Base-by-base conservation (phyloP, 768 basidiomycete species). In the Boletus subcaerulescens region DNA sequence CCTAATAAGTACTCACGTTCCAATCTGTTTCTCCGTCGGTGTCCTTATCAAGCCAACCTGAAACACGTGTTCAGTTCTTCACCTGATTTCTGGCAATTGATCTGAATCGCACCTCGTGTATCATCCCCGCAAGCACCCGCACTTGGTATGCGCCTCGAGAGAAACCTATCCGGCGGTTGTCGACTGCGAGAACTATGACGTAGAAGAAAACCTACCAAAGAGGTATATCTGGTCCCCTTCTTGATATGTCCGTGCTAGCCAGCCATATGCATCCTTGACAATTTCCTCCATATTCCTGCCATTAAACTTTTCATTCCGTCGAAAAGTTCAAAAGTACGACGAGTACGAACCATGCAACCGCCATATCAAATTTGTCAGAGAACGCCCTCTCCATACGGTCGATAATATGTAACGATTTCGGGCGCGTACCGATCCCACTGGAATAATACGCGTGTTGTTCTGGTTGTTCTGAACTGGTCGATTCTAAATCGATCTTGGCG, bases 61-160 rank as follows among this genome's bases (percentile, higher is more conserved):
- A 5, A 13, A 18, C 18, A 39, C 12, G 20, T 13, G 42, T 38
- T 50, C 36, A 50, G 31, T n/a, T 29, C 29, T 15, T 15, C 18
- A 12, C 17, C 3, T n/a, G 3, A 15, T 5, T 4, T n/a, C 2
- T 1, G 18, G 14, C 9, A 26, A 22, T 20, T 15, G 1, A 13
- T 33, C 31, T 15, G 10, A 0, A 12, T 0, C 48, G 13, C 33
- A 76, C 74, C 59, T 71, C 67, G 18, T 74, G 52, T 11, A 77
- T 67, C 76, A 78, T 77, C 9, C 67, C 77, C 0, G 76, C 73
- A 9, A 76, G 66, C 3, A 71, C 72, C 10, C 77, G 68, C 0
- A 73, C 74, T 50, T 74, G 71, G 55, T 75, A 76, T 31, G 75
- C 74, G 22, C 78, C 77, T 29, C 78, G 69, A 31, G 77, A 77